These are phyloP conservation scores for Paulownia fortunei DNA, from an alignment of 257 asterid genomes.

Conservation along the genomic window DNA sequence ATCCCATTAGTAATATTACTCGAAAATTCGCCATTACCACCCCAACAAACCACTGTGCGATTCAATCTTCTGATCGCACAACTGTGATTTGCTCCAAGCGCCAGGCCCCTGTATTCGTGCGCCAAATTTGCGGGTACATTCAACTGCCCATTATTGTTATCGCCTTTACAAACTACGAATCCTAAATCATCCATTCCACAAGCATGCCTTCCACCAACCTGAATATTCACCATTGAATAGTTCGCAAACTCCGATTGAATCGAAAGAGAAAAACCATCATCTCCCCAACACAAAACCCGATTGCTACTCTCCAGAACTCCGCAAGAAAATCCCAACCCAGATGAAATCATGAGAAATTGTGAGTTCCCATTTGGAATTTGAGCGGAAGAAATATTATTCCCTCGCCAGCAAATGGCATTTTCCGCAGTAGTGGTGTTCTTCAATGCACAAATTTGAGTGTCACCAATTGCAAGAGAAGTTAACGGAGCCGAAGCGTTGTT, in stretches of 20 bases:
- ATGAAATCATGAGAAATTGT: conserved; percentile 54
- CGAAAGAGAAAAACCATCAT: conserved; percentile 25
- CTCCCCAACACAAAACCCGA: conserved; percentile 82
- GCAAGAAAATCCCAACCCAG: conserved; percentile 79
- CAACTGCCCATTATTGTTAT: conserved; percentile 59
- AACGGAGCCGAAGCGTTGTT: conserved; percentile 42
- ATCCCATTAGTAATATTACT: conserved; percentile 34
- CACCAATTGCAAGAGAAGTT: conserved; percentile 63
- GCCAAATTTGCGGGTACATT: conserved; percentile 54
- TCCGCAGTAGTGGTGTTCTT: conserved; percentile 33
- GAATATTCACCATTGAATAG: conserved; percentile 58
- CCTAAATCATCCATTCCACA: conserved; percentile 67
- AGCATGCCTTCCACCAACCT: conserved; percentile 74
- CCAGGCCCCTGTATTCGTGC: conserved; percentile 52
- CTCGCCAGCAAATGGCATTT: conserved; percentile 77
- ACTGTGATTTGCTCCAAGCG: conserved; percentile 74
- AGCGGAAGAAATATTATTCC: conserved; percentile 26
- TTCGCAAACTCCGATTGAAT: conserved; percentile 58
- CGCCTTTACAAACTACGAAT: conserved; percentile 68
- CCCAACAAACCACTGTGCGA: conserved; percentile 86
- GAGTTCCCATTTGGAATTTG: conserved; percentile 22
- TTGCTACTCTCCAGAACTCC: conserved; percentile 47
- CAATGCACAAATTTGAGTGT: conserved; percentile 70
- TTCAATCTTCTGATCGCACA: conserved; percentile 69
- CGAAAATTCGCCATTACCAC: conserved; percentile 53